A percentile compares a stretch with the other conserved stretches of the same genome.
Evolutionary conservation across 2,329 filamentous ascomycete genomes (phyloP).

Genomic region (Didymella pinodella): DNA sequence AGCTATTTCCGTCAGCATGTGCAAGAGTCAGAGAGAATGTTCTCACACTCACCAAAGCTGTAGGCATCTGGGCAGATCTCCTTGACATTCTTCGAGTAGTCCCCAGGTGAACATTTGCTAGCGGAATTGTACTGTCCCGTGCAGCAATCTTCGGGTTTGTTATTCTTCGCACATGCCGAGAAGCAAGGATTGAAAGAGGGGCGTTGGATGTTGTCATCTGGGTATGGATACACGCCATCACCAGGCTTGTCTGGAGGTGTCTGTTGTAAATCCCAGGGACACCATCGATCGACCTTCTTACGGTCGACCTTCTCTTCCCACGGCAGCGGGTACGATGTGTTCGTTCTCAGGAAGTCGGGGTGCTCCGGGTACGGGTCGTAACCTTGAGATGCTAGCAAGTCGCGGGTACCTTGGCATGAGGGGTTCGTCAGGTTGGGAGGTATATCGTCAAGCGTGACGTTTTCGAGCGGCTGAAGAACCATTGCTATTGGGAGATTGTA

Average conservation of each 20-base stretch:
- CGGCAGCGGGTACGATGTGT: conserved; percentile 70
- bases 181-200: conserved; percentile 80
- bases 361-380: conserved; percentile 62
- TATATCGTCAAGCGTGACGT: conserved; percentile 67
- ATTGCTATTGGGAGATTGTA: conserved; percentile 79
- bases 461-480: conserved; percentile 60
- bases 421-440: conserved; percentile 80
- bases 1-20: conserved; percentile 43
- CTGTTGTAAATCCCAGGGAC: conserved; percentile 79
- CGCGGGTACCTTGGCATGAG: conserved; percentile 76
- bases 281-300: conserved; percentile 71
- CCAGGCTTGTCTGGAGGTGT: conserved; percentile 72
- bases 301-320: conserved; percentile 69
- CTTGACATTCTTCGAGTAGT: conserved; percentile 76
- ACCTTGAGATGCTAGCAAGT: conserved; percentile 60
- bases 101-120: conserved; percentile 69
- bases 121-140: conserved; percentile 72
- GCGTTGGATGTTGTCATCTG: conserved; percentile 74
- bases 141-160: conserved; percentile 75
- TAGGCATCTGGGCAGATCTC: conserved; percentile 83
- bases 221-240: conserved; percentile 82
- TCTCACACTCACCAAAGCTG: conserved; percentile 68
- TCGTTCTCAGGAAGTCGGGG: conserved; percentile 65
- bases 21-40: conserved; percentile 15
- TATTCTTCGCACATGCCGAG: conserved; percentile 76